Evolutionary conservation across 371 early-diverging fungal genomes (phyloP).

Genomic region (Basidiobolus meristosporus): DNA sequence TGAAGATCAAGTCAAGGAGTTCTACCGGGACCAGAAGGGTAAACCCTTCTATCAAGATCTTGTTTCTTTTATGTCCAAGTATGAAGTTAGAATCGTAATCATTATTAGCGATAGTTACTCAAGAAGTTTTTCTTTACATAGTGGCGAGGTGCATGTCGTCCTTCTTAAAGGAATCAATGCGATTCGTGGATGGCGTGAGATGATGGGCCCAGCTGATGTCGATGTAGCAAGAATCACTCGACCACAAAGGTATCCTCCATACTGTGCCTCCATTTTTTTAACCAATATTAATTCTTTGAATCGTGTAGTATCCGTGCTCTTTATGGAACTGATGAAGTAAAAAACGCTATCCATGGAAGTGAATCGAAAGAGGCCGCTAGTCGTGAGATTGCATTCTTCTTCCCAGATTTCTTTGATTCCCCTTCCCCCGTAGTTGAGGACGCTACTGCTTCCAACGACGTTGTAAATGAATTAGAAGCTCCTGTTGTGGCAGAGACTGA

Average conservation of each 20-base stretch:
- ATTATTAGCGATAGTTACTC: too few species aligned
- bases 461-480: too few species aligned
- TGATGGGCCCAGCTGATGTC: slow-evolving; percentile 63
- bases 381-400: slow-evolving; percentile 44
- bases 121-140: too few species aligned
- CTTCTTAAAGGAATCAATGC: too few species aligned
- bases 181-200: slow-evolving; percentile 24
- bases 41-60: slow-evolving; percentile 47
- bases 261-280: too few species aligned
- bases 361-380: slow-evolving; percentile 32
- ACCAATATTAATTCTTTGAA: not conserved
- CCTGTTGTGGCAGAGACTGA: too few species aligned
- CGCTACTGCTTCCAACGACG: too few species aligned
- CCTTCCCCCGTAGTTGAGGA: too few species aligned
- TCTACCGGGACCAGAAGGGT: slow-evolving; percentile 52
- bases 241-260: slow-evolving; percentile 19
- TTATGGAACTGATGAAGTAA: slow-evolving; percentile 37
- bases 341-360: slow-evolving; percentile 61
- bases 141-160: slow-evolving; percentile 8
- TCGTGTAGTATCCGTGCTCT: slow-evolving; percentile 24
- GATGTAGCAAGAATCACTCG: slow-evolving; percentile 29
- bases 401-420: too few species aligned
- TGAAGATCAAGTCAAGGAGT: slow-evolving; percentile 23
- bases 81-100: slow-evolving; percentile 5
- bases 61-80: slow-evolving; percentile 50